Conservation (phyloP, 495 filamentous ascomycete genomes). For the Podospora pseudopauciseta region DNA sequence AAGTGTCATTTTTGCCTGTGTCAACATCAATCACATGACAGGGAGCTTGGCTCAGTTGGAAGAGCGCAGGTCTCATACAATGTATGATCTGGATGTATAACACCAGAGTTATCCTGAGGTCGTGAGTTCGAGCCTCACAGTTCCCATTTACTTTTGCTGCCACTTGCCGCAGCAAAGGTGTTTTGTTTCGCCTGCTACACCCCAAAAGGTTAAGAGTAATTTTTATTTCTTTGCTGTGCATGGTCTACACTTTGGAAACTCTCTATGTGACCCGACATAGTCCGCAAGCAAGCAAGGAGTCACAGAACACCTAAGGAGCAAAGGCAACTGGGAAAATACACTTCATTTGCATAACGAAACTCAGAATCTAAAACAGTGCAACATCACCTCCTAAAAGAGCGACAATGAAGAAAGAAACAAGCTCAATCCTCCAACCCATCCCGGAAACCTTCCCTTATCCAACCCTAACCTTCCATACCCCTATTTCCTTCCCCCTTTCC, state of each 20-base stretch:
- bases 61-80: constrained; percentile 26
- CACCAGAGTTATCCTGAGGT: constrained; percentile 21
- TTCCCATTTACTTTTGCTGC: constrained; percentile 14
- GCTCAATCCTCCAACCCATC: neutral
- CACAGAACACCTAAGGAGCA: too few relatives aligned
- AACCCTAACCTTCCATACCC: neutral
- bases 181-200: neutral
- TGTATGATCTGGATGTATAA: constrained; percentile 17
- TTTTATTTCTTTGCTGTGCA: too few relatives aligned
- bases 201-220: too few relatives aligned
- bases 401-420: neutral
- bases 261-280: too few relatives aligned
- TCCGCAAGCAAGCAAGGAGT: too few relatives aligned
- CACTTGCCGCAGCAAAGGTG: neutral
- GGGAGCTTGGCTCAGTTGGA: constrained; percentile 27
- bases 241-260: too few relatives aligned
- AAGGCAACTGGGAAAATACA: too few relatives aligned
- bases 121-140: constrained; percentile 27
- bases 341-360: too few relatives aligned
- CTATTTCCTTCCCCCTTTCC: neutral
- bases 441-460: neutral
- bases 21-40: neutral
- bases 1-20: too few relatives aligned
- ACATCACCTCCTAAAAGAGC: neutral
- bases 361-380: too few relatives aligned